phyloP scores from a whole-genome alignment of 495 filamentous ascomycete species.

The Neurospora sp. region DNA sequence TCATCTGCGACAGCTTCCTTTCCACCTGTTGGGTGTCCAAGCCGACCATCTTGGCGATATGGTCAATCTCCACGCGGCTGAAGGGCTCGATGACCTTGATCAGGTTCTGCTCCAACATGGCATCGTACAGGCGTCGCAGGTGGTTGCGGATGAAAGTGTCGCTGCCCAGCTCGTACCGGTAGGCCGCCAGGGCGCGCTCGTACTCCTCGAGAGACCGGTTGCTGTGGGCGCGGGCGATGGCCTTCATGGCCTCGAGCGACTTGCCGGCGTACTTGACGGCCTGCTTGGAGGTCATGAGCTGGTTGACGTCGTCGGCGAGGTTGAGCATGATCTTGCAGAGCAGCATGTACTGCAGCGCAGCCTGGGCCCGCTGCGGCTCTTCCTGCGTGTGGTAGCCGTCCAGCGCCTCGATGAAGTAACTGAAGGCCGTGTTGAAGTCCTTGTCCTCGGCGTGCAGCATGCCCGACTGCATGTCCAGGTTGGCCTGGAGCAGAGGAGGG shows the following conservation, averaged over 20 bases:
- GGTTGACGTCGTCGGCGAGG: conserved; percentile 86
- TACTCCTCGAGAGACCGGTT: conserved; percentile 95
- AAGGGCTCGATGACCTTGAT: conserved; percentile 99
- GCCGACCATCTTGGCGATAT: conserved; percentile 94
- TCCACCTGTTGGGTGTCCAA: conserved; percentile 95
- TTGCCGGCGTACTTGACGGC: conserved; percentile 90
- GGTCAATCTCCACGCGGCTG: conserved; percentile 88
- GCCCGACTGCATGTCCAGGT: conserved; percentile 96
- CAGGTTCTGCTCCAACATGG: conserved; percentile 97
- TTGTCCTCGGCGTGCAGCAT: conserved; percentile 97
- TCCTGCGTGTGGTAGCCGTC: conserved; percentile 95
- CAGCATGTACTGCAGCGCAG: conserved; percentile 97
- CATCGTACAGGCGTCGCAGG: conserved; percentile 87
- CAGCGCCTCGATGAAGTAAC: conserved; percentile 97
- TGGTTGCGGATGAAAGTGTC: conserved; percentile 95
- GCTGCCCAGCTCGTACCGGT: conserved; percentile 81
- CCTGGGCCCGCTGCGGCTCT: conserved; percentile 70
- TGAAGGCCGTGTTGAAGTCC: conserved; percentile 97
- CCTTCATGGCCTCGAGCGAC: conserved; percentile 96
- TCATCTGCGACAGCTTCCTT: conserved; percentile 97
- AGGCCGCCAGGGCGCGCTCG: conserved; percentile 79
- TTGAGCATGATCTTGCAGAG: conserved; percentile 99
- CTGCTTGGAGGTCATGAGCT: conserved; percentile 85
- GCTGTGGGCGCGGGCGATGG: conserved; percentile 86
- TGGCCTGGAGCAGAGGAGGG: conserved; percentile 86